Percentiles rank a stretch among this genome's conserved stretches.
phyloP scores from a whole-genome alignment of 1,139 yeast species.

The Yamadazyma epiphylla region DNA sequence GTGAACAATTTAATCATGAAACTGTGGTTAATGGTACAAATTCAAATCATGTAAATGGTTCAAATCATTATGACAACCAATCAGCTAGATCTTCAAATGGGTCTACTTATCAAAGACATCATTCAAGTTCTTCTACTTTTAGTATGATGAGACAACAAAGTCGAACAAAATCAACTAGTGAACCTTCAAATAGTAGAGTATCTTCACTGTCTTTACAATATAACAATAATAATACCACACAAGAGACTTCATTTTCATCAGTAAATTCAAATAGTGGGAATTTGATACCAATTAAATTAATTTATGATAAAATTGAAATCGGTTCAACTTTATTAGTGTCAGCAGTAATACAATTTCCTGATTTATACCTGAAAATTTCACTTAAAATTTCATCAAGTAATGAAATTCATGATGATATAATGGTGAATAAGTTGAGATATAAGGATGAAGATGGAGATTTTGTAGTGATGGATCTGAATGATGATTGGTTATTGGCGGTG shows the following conservation, averaged over 20 bases:
- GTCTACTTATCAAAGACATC: conserved; percentile 35
- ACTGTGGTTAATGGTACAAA: no score
- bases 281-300: conserved; percentile 37
- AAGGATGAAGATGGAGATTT: conserved; percentile 96
- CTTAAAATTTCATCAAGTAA: conserved; percentile 30
- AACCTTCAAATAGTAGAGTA: conserved; percentile 14
- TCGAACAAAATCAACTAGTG: conserved; percentile 22
- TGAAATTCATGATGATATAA: conserved; percentile 30
- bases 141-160: conserved; percentile 43
- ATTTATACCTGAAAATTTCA: conserved; percentile 42
- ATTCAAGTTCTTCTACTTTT: conserved; percentile 43
- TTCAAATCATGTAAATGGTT: no score
- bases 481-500: conserved; percentile 59
- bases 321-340: conserved; percentile 37
- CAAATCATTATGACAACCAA: conserved; percentile 8
- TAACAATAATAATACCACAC: conserved; percentile 10
- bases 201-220: conserved; percentile 15
- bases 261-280: conserved; percentile 7
- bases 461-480: conserved; percentile 82
- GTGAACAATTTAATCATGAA: conserved; percentile 22
- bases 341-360: conserved; percentile 40
- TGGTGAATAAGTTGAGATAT: conserved; percentile 61
- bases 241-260: conserved; percentile 18
- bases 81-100: conserved; percentile 30
- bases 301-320: conserved; percentile 43